Evolutionary conservation across 176 grass and related monocot genomes (phyloP).

Genomic region (Carex pumila): DNA sequence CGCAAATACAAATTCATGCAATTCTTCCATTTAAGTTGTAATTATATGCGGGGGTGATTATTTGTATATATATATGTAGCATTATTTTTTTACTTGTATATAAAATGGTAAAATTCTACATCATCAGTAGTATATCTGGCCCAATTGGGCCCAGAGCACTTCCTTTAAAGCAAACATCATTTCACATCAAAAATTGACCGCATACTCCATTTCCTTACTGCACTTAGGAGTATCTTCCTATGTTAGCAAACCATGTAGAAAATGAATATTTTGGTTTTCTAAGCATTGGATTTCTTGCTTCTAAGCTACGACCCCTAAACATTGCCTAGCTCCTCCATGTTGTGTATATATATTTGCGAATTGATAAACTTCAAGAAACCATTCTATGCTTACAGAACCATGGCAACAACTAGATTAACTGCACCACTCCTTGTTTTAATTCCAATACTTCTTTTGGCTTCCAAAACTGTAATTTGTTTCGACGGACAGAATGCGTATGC

Average conservation of each 20-base stretch:
- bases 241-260: not conserved
- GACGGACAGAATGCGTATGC: not conserved
- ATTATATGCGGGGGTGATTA: not conserved
- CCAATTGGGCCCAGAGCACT: not conserved
- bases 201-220: not conserved
- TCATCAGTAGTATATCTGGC: not conserved
- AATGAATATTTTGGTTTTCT: not conserved
- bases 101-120: not conserved
- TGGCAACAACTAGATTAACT: not conserved
- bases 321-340: not conserved
- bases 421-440: not conserved
- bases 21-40: not conserved
- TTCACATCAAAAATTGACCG: conserved; percentile 16
- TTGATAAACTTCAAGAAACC: not conserved
- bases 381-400: not conserved
- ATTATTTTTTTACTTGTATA: not conserved
- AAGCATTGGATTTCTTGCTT: conserved; percentile 27
- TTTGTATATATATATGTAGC: not conserved
- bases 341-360: conserved; percentile 4
- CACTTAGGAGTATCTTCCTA: not conserved
- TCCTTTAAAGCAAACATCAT: conserved; percentile 17
- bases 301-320: conserved; percentile 10
- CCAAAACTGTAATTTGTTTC: not conserved
- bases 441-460: not conserved
- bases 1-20: not conserved